These are phyloP conservation scores for Russula emetica DNA, from an alignment of 768 basidiomycete genomes.

Conservation along the genomic window DNA sequence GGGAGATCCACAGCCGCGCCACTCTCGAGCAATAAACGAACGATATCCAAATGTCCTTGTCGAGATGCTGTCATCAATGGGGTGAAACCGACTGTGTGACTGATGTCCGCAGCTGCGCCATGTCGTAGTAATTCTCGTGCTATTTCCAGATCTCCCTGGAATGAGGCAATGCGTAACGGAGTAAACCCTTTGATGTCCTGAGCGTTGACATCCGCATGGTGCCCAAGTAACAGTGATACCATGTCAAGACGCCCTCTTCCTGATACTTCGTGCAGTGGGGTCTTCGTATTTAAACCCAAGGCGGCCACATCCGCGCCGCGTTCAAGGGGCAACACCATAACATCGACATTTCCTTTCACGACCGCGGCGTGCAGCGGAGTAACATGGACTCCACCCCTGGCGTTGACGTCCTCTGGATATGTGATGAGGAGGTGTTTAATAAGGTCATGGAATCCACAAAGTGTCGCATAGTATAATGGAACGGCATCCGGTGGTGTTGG, in stretches of 20 bases:
- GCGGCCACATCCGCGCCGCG: not conserved
- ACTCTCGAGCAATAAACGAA: not conserved
- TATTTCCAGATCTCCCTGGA: not conserved
- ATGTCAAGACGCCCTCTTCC: not conserved
- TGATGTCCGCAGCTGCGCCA: not conserved
- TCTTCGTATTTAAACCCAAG: accelerated
- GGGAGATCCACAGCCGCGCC: not conserved
- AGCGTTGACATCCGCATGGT: not conserved
- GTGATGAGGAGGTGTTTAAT: not conserved
- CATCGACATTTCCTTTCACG: not conserved
- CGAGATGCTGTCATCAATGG: not conserved
- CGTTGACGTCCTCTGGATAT: not conserved
- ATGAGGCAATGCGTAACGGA: not conserved
- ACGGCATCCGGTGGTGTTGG: not conserved
- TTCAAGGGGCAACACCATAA: not conserved
- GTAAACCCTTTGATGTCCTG: accelerated
- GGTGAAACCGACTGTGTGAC: not conserved
- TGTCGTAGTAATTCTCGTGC: not conserved
- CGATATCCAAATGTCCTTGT: not conserved
- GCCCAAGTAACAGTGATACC: not conserved
- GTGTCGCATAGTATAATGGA: slow-evolving; percentile 1
- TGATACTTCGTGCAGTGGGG: not conserved
- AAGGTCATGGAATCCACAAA: slow-evolving; percentile 1
- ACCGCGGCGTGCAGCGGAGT: not conserved
- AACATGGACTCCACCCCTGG: not conserved